Evolutionary conservation across 768 basidiomycete species (phyloP), one percentile per base, ranked within the genome.

Genomic region (Mycena capillaripes): DNA sequence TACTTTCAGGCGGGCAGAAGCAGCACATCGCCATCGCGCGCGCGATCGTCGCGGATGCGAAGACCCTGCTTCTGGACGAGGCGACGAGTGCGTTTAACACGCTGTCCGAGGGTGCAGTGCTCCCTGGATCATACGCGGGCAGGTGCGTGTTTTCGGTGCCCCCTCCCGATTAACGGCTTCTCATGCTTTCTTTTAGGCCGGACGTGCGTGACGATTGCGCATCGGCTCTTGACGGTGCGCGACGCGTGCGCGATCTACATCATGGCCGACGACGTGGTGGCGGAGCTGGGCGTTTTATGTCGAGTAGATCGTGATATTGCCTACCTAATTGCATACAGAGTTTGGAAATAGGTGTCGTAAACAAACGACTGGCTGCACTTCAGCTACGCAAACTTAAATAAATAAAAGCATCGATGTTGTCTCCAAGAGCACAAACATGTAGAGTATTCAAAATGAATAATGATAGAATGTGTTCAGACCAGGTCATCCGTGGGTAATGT

Each of bases 11-110:
- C 65, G 95, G 94, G 27, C 95, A 96, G 84, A 96, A 96, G 81
- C 91, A 97, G 78, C 93, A 95, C 77, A 86, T 96, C 50, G 95
- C 95, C 3, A 97, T 97, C 77, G 95, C 95, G 52, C 92, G 94
- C 56, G 94, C 94, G 11, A 95, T 96, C 75, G 95, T 96, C 56
- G 95, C 93, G 3, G 92, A 96, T 80, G 95, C 95, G 3, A 86
- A 89, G 44, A 93, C 97, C 69, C 82, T 97, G n/a, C 87, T 97
- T 17, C 88, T 97, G 52, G 95, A 97, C 70, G 95, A 97, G 75
- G 95, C 94, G 23, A 97, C 95, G 3, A 91, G 90, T 72, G 95
- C 95, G 52, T 86, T 97, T 11, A 95, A 97, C 81, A 95, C 95
- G 0, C 93, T 93, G 74, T 93, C 93, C 2, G 91, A 93, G 79